Conservation (phyloP, 2,329 filamentous ascomycete species). For the Epichloe glyceriae region DNA sequence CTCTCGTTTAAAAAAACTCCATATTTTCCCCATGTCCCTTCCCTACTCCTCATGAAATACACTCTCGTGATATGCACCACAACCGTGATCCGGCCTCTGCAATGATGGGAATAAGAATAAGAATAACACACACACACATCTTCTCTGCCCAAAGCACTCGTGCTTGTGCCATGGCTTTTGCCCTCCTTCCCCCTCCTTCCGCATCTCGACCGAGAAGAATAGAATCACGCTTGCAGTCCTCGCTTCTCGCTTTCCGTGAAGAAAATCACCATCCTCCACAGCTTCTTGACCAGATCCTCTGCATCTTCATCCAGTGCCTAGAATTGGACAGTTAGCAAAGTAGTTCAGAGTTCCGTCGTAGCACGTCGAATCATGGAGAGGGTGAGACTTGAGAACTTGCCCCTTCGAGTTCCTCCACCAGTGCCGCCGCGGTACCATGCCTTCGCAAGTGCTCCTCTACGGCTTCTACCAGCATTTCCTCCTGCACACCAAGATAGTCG, state of each 20-base stretch:
- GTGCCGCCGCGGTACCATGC: constrained; percentile 58
- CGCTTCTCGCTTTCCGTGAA: constrained; percentile 90
- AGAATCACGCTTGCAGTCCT: constrained; percentile 46
- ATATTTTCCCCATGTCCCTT: background rate
- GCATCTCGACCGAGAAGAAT: background rate
- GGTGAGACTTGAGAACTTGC: constrained; percentile 37
- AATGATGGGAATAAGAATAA: background rate
- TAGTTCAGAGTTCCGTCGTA: background rate
- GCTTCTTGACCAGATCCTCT: constrained; percentile 84
- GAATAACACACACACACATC: background rate
- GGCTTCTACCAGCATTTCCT: constrained; percentile 87
- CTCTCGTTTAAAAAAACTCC: background rate
- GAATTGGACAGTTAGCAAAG: constrained; percentile 17
- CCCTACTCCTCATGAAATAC: background rate
- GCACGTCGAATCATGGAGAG: background rate
- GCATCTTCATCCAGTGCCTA: constrained; percentile 89
- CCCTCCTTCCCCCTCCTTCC: background rate
- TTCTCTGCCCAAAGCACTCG: background rate
- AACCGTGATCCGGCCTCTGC: background rate
- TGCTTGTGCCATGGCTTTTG: background rate
- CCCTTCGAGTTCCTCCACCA: constrained; percentile 76
- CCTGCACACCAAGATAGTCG: constrained; percentile 90
- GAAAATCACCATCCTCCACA: constrained; percentile 98
- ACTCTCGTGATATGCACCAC: background rate
- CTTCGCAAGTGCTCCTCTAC: constrained; percentile 77